Evolutionary conservation across 2,329 filamentous ascomycete species (phyloP).

Genomic region (Aspergillus hiratsukae): DNA sequence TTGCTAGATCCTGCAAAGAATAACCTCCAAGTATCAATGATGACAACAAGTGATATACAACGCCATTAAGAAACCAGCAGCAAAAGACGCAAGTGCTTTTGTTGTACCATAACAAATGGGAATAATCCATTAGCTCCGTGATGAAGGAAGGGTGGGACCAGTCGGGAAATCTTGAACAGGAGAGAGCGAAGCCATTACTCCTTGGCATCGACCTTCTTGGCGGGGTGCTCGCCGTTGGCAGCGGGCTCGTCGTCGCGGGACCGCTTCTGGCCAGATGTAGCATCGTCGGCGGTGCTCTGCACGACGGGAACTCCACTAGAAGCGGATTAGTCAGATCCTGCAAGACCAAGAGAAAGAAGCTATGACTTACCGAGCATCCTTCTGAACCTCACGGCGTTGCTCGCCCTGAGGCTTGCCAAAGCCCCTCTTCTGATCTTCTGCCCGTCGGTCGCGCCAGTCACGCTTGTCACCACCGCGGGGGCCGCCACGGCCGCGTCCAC

Average conservation of each 20-base stretch:
- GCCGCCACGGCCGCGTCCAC: conserved; percentile 42
- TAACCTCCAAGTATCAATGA: background rate
- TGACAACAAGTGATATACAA: conserved; percentile 5
- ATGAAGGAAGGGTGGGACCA: conserved; percentile 11
- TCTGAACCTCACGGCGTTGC: conserved; percentile 31
- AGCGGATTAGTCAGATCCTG: conserved; percentile 12
- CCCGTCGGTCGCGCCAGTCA: conserved; percentile 43
- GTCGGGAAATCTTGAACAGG: conserved; percentile 8
- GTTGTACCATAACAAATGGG: conserved; percentile 2
- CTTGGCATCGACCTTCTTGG: conserved; percentile 48
- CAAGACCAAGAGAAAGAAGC: background rate
- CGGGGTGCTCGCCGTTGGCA: conserved; percentile 33
- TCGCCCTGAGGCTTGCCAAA: conserved; percentile 25
- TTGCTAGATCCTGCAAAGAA: background rate
- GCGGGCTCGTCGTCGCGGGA: conserved; percentile 37
- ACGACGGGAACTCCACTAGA: conserved; percentile 43
- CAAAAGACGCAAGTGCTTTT: conserved; percentile 3
- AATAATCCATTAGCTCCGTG: conserved; percentile 15
- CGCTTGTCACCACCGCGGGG: conserved; percentile 30
- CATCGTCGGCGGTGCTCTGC: conserved; percentile 31
- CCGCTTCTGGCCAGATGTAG: conserved; percentile 41
- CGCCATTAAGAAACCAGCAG: conserved; percentile 5
- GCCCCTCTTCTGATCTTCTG: conserved; percentile 42
- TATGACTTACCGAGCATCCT: conserved; percentile 38
- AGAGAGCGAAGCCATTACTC: conserved; percentile 23